These are phyloP conservation scores for Epicoccum sorghinum DNA, from an alignment of 2,329 filamentous ascomycete genomes.

Conservation along the genomic window DNA sequence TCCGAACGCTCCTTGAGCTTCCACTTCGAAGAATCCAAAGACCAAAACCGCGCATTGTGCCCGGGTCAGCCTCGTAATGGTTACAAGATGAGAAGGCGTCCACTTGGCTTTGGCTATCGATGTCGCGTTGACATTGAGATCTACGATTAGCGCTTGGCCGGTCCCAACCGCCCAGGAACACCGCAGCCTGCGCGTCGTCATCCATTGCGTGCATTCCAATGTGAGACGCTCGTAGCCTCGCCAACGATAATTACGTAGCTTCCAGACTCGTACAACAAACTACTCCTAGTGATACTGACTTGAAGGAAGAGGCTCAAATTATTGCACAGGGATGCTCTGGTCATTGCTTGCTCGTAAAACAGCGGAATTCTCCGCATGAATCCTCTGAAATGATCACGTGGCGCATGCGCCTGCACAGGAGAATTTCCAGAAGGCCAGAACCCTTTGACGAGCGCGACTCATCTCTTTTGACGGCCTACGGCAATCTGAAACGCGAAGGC, in stretches of 20 bases:
- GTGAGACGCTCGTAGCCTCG: slow-evolving; percentile 10
- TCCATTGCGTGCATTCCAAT: slow-evolving; percentile 15
- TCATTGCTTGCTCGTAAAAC: background rate
- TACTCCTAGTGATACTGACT: no score
- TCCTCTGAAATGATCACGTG: background rate
- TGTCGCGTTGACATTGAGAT: slow-evolving; percentile 14
- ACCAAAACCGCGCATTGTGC: slow-evolving; percentile 3
- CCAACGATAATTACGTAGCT: background rate
- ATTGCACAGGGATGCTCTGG: no score
- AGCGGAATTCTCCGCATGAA: background rate
- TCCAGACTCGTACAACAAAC: no score
- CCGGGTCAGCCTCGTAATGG: background rate
- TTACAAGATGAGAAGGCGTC: background rate
- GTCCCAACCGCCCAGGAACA: slow-evolving; percentile 6
- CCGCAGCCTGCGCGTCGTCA: slow-evolving; percentile 14
- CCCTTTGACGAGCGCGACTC: slow-evolving; percentile 3
- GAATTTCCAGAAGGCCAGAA: background rate
- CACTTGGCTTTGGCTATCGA: background rate
- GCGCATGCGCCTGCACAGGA: background rate
- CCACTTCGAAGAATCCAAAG: background rate
- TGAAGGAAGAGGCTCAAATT: no score
- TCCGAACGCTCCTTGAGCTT: slow-evolving; percentile 4
- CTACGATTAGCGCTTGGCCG: slow-evolving; percentile 11
- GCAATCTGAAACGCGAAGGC: slow-evolving; percentile 13
- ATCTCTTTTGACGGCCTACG: slow-evolving; percentile 9